A percentile compares a stretch with the other conserved stretches of the same genome.
Conservation (phyloP, 2,329 filamentous ascomycete species). For the Colletotrichum chrysophilum region DNA sequence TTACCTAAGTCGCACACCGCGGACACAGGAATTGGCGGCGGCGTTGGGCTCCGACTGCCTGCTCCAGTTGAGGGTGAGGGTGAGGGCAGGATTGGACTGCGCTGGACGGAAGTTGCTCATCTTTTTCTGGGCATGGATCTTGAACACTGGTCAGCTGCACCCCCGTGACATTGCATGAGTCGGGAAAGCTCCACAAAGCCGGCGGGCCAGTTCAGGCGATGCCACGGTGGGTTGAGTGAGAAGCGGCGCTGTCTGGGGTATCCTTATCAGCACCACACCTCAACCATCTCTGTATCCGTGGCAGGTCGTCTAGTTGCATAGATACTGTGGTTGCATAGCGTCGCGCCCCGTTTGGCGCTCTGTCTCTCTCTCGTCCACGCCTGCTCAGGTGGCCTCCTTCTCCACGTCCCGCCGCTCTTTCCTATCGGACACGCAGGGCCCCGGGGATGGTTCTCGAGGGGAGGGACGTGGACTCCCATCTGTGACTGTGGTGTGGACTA, state of each 20-base stretch:
- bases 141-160: not conserved
- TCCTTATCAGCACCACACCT: conserved; percentile 1
- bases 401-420: conserved; percentile 15
- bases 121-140: not conserved
- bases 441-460: not conserved
- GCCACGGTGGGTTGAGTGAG: not conserved
- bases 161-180: conserved; percentile 18
- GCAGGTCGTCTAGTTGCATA: not conserved
- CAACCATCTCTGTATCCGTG: not conserved
- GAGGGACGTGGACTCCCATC: not conserved
- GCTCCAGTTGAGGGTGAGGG: not conserved
- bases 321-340: not conserved
- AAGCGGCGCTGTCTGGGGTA: conserved; percentile 5
- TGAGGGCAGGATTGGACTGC: not conserved
- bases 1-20: not conserved
- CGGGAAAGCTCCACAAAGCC: not conserved
- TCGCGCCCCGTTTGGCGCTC: conserved; percentile 4
- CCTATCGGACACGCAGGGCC: conserved; percentile 7
- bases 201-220: not conserved
- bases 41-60: not conserved
- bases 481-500: not conserved
- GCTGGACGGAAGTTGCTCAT: not conserved
- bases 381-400: not conserved
- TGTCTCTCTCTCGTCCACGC: not conserved
- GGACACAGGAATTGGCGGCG: not conserved